Percentiles rank a stretch among this genome's conserved stretches.
These are phyloP conservation scores for Rostrohypoxylon terebratum DNA, from an alignment of 495 filamentous ascomycete genomes.

Conservation along the genomic window DNA sequence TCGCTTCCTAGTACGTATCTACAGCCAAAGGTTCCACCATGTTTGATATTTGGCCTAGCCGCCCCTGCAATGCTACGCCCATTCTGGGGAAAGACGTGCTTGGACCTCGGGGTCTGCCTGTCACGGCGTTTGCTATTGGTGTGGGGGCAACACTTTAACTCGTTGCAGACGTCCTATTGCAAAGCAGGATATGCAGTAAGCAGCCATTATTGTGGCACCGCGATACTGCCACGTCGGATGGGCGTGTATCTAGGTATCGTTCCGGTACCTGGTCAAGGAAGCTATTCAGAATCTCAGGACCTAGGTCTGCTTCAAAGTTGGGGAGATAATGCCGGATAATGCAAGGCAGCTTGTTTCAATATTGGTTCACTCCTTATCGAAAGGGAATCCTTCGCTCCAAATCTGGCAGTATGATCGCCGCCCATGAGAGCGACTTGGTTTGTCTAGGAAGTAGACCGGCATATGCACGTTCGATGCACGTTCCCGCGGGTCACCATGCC, in stretches of 20 bases:
- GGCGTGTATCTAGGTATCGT: conserved; percentile 15
- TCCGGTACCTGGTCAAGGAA: conserved; percentile 32
- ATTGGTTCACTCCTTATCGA: conserved; percentile 11
- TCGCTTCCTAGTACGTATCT: conserved; percentile 33
- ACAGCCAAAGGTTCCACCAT: conserved; percentile 23
- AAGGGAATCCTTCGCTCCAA: conserved; percentile 6
- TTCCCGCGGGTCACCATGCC: conserved; percentile 26
- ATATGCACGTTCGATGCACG: conserved; percentile 34
- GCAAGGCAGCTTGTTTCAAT: conserved; percentile 15
- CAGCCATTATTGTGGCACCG: conserved; percentile 40
- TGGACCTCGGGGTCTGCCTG: conserved; percentile 41
- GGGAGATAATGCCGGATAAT: conserved; percentile 21
- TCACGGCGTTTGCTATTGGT: conserved; percentile 43
- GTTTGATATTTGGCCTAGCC: conserved; percentile 26
- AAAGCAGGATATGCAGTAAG: conserved; percentile 44
- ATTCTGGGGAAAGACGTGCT: conserved; percentile 41
- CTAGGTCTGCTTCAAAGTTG: conserved; percentile 9
- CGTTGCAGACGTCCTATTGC: conserved; percentile 35
- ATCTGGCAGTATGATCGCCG: conserved; percentile 26
- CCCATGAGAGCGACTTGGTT: conserved; percentile 14
- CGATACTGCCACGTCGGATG: conserved; percentile 35
- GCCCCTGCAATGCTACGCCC: conserved; percentile 44
- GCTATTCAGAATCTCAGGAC: conserved; percentile 18
- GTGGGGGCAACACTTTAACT: conserved; percentile 34
- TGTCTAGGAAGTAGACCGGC: not conserved